These are phyloP conservation scores for Xerocomus brunneocitrinus DNA, from an alignment of 768 basidiomycete species.

Conservation along the genomic window DNA sequence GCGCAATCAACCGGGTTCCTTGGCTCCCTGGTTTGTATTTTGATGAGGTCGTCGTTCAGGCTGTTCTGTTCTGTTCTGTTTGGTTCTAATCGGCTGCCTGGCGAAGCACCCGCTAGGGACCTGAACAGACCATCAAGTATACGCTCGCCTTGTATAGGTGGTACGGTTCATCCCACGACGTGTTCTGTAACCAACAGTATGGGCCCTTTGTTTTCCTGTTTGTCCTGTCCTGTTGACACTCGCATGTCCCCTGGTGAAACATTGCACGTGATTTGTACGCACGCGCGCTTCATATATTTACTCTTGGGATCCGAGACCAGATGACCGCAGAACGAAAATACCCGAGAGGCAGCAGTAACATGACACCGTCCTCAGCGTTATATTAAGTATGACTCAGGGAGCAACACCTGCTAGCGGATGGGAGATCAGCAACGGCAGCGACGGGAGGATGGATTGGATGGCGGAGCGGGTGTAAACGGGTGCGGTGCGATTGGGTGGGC, in stretches of 20 bases:
- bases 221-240: background rate
- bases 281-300: background rate
- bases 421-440: background rate
- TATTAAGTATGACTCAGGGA: background rate
- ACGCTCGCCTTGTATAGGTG: too few species aligned
- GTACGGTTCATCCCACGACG: background rate
- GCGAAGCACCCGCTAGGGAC: background rate
- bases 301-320: background rate
- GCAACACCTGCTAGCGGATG: background rate
- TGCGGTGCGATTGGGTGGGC: too few species aligned
- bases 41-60: background rate
- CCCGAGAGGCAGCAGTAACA: background rate
- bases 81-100: background rate
- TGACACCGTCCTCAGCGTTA: too few species aligned
- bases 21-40: background rate
- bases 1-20: background rate
- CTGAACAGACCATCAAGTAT: background rate
- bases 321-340: background rate
- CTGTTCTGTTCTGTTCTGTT: background rate
- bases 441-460: too few species aligned
- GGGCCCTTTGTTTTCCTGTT: background rate
- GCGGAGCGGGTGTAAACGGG: too few species aligned
- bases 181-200: background rate
- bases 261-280: too few species aligned
- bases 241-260: background rate